phyloP scores from a whole-genome alignment of 1,284 basidiomycete genomes.

The Coniferiporia sulphurascens region DNA sequence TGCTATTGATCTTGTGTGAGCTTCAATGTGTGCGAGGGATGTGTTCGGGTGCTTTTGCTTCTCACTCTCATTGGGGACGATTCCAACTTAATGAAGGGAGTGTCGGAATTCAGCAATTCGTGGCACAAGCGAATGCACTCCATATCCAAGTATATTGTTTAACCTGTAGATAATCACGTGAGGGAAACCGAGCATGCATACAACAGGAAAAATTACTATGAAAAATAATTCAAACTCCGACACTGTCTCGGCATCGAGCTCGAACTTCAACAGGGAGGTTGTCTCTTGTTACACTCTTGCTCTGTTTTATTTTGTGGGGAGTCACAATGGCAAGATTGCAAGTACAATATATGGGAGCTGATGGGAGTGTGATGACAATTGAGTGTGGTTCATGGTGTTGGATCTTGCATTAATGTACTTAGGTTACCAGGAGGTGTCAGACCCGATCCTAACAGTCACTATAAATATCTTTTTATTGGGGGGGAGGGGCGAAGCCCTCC shows the following conservation, averaged over 20 bases:
- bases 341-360: conserved; percentile 87
- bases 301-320: conserved; percentile 97
- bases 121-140: neutral
- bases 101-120: neutral
- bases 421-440: conserved; percentile 89
- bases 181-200: too few relatives aligned
- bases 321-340: conserved; percentile 91
- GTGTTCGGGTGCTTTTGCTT: conserved; percentile 75
- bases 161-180: neutral
- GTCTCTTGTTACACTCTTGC: conserved; percentile 79
- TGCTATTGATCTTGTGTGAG: conserved; percentile 92
- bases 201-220: too few relatives aligned
- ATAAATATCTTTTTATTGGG: too few relatives aligned
- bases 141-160: neutral
- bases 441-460: too few relatives aligned
- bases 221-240: too few relatives aligned
- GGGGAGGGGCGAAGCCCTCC: too few relatives aligned
- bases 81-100: conserved; percentile 82
- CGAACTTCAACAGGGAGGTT: too few relatives aligned
- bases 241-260: too few relatives aligned
- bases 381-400: conserved; percentile 88
- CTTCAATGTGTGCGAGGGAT: conserved; percentile 83
- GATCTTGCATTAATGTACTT: conserved; percentile 86
- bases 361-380: conserved; percentile 92
- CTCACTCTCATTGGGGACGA: conserved; percentile 82